Evolutionary conservation across 2,329 filamentous ascomycete genomes (phyloP), one percentile per base, ranked within the genome.

Genomic region (Stagonosporopsis rhizophila): DNA sequence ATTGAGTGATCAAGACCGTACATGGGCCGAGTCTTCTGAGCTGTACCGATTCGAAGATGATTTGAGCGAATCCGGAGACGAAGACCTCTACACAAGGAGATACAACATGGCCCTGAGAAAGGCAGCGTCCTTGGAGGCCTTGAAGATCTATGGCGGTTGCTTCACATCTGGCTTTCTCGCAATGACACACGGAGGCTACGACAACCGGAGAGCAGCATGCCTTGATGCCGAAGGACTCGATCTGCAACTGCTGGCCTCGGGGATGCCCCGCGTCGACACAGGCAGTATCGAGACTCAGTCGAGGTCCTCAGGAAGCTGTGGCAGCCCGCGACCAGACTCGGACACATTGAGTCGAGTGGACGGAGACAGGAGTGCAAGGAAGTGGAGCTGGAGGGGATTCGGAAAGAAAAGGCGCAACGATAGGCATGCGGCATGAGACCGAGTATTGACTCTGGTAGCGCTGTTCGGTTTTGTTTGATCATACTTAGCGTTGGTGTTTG

Each of bases 61-160:
- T 46, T 39, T 57, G 12, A 62, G 64, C 9, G 57, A 62, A 17
- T 67, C 67, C 6, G 67, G 65, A 15, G 69, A 72, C 11, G 66
- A 55, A 25, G 66, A 70, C 14, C 45, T 56, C 7, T 56, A 65
- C 38, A 56, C 56, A 15, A 58, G 54, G 45, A 57, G 48, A 38
- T 54, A 61, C 22, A 56, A 64, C 15, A 64, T 69, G 28, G 66
- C 65, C 11, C 44, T 70, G 35, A 59, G 64, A 35, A 65, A 62
- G 45, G 60, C 63, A 15, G 66, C 69, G 15, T 70, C 69, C 3
- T 23, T 69, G 45, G 69, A 74, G 17, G 70, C 67, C 12, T 49
- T 75, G 48, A 69, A 71, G 47, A 62, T 73, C 11, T 75, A 75
- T 39, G 62, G 64, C 12, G 71, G 72, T 11, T 66, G 67, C 55